These are phyloP conservation scores for Neocucurbitaria cava DNA, from an alignment of 2,329 filamentous ascomycete genomes.

Conservation along the genomic window DNA sequence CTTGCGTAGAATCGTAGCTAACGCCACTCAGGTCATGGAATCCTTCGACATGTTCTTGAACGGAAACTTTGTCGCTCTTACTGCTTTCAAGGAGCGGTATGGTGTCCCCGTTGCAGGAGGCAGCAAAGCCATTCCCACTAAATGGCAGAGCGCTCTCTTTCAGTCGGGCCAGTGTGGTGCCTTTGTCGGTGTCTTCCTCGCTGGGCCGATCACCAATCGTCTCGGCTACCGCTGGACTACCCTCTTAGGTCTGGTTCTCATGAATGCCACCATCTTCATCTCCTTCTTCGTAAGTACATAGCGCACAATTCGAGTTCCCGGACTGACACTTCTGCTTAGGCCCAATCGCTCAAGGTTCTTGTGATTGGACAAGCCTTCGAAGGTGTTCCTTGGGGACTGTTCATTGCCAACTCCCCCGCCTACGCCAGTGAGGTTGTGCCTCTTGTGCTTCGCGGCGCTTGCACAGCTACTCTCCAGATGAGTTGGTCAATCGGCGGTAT, in stretches of 20 bases:
- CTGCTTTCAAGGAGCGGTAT: conserved; percentile 55
- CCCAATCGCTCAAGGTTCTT: conserved; percentile 53
- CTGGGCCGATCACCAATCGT: conserved; percentile 63
- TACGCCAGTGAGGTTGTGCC: conserved; percentile 69
- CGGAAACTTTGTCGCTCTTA: conserved; percentile 63
- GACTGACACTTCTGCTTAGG: conserved; percentile 21
- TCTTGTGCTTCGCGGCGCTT: conserved; percentile 62
- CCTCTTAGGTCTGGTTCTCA: conserved; percentile 58
- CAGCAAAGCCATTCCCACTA: conserved; percentile 54
- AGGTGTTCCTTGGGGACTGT: conserved; percentile 69
- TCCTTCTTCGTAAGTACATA: conserved; percentile 58
- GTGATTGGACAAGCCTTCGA: conserved; percentile 65
- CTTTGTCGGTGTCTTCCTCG: conserved; percentile 65
- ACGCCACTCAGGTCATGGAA: conserved; percentile 63
- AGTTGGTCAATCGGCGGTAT: conserved; percentile 68
- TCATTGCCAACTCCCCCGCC: conserved; percentile 68
- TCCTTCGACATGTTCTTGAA: conserved; percentile 68
- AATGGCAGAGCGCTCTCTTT: conserved; percentile 66
- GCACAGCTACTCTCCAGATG: conserved; percentile 69
- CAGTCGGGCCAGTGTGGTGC: conserved; percentile 64
- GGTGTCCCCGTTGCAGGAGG: conserved; percentile 50
- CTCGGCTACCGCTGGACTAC: conserved; percentile 67
- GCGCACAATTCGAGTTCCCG: neutral
- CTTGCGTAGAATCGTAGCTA: neutral
- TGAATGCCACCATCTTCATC: conserved; percentile 66